Conservation (phyloP, 768 basidiomycete genomes). For the Coprinellus aureogranulatus region DNA sequence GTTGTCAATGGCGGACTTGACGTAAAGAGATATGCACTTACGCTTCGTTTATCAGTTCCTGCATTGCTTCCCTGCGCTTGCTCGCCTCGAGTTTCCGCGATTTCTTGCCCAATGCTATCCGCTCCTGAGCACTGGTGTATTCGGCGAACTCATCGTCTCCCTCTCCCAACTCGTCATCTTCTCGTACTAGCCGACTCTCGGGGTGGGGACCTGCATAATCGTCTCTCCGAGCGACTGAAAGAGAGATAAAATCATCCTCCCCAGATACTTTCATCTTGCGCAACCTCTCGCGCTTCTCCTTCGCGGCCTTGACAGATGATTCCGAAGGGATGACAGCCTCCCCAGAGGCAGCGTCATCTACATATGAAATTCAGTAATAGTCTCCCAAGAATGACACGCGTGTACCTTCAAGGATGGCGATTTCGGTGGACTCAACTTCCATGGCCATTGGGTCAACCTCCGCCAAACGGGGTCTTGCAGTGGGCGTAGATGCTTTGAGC, state of each 20-base stretch:
- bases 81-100: slow-evolving; percentile 67
- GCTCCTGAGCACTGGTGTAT: slow-evolving; percentile 83
- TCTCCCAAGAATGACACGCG: slow-evolving; percentile 13
- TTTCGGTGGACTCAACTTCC: slow-evolving; percentile 27
- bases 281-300: slow-evolving; percentile 70
- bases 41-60: slow-evolving; percentile 82
- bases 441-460: slow-evolving; percentile 40
- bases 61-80: slow-evolving; percentile 67
- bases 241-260: slow-evolving; percentile 76
- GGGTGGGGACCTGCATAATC: slow-evolving; percentile 78
- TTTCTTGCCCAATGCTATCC: slow-evolving; percentile 84
- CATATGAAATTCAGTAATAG: neutral
- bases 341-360: slow-evolving; percentile 11
- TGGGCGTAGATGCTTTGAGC: slow-evolving; percentile 19
- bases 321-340: slow-evolving; percentile 64
- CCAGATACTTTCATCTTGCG: slow-evolving; percentile 44
- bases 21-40: slow-evolving; percentile 31
- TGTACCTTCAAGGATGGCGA: slow-evolving; percentile 26
- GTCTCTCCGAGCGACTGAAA: slow-evolving; percentile 59
- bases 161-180: slow-evolving; percentile 87
- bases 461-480: slow-evolving; percentile 31
- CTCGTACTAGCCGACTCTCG: slow-evolving; percentile 75
- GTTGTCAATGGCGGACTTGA: neutral
- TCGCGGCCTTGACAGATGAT: slow-evolving; percentile 69
- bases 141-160: slow-evolving; percentile 88